A percentile compares a stretch with the other conserved stretches of the same genome.
phyloP scores from a whole-genome alignment of 148 eudicot species.

The Beta vulgaris region DNA sequence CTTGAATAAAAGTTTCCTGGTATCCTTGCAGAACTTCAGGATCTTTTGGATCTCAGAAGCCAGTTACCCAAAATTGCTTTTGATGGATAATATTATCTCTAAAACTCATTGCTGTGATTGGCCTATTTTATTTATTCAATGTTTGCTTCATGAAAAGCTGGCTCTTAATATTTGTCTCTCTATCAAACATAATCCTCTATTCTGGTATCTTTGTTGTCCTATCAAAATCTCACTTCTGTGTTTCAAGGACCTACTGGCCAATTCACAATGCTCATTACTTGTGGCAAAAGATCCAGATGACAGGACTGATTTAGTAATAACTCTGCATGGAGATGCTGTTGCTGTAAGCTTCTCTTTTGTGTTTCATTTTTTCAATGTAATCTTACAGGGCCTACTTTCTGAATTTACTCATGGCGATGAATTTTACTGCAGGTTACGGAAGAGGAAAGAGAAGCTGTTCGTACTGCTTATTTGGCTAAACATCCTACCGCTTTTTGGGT shows the following conservation, averaged over 20 bases:
- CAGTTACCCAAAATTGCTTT: not conserved
- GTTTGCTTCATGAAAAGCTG: not conserved
- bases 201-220: not conserved
- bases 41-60: not conserved
- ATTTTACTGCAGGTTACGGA: slow-evolving; percentile 52
- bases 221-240: slow-evolving; percentile 7
- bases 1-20: not conserved
- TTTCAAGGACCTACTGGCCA: slow-evolving; percentile 80
- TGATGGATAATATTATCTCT: not conserved
- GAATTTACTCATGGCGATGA: slow-evolving; percentile 1
- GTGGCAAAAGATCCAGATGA: slow-evolving; percentile 94
- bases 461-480: slow-evolving; percentile 71
- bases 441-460: slow-evolving; percentile 53
- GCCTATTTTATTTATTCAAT: not conserved
- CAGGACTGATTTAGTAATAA: slow-evolving; percentile 83
- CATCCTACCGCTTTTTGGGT: slow-evolving; percentile 98
- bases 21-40: not conserved
- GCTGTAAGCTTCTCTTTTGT: slow-evolving; percentile 48
- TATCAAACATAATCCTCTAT: not conserved
- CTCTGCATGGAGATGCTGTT: slow-evolving; percentile 86
- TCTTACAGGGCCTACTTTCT: not conserved
- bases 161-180: not conserved
- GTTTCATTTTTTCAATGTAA: slow-evolving; percentile 1
- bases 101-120: not conserved
- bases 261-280: slow-evolving; percentile 85